These are phyloP conservation scores for Flagelloscypha sp. DNA, from an alignment of 768 basidiomycete species.

Conservation along the genomic window DNA sequence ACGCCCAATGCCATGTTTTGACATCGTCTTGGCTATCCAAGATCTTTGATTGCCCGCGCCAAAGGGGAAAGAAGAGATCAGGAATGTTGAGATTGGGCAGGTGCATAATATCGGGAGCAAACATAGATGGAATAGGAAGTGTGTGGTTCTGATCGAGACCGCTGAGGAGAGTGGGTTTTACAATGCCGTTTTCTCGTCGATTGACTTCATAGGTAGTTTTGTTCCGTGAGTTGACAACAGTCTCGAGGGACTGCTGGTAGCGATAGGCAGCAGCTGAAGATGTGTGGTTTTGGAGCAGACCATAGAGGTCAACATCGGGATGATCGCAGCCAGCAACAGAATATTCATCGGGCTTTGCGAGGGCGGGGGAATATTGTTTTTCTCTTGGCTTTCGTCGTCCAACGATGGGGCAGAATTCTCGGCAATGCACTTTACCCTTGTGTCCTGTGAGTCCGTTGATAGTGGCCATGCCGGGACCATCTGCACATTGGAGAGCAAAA, in stretches of 20 bases:
- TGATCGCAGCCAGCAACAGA: constrained; percentile 14
- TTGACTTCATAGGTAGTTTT: constrained; percentile 14
- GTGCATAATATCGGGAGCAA: constrained; percentile 32
- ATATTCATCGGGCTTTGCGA: constrained; percentile 20
- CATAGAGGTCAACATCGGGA: constrained; percentile 14
- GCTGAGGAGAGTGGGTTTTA: constrained; percentile 26
- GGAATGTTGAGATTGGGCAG: constrained; percentile 26
- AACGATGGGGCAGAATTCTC: constrained; percentile 20
- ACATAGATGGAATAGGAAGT: constrained; percentile 22
- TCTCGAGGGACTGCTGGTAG: constrained; percentile 10
- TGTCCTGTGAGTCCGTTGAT: constrained; percentile 29
- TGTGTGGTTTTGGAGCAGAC: constrained; percentile 5
- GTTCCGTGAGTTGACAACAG: constrained; percentile 11
- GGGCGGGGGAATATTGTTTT: constrained; percentile 26
- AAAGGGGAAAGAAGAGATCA: constrained; percentile 23
- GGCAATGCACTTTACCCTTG: constrained; percentile 17
- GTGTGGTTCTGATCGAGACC: constrained; percentile 14
- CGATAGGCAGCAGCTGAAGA: constrained; percentile 3
- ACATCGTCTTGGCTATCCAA: constrained; percentile 11
- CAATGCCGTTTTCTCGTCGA: constrained; percentile 22
- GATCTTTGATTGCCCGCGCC: constrained; percentile 20
- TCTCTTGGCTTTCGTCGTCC: constrained; percentile 21
- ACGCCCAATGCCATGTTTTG: constrained; percentile 25
- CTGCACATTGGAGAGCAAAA: constrained; percentile 17
- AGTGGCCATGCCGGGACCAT: constrained; percentile 24